Evolutionary conservation across 106 monocot species (phyloP).

Genomic region (Dendrobium nobile): DNA sequence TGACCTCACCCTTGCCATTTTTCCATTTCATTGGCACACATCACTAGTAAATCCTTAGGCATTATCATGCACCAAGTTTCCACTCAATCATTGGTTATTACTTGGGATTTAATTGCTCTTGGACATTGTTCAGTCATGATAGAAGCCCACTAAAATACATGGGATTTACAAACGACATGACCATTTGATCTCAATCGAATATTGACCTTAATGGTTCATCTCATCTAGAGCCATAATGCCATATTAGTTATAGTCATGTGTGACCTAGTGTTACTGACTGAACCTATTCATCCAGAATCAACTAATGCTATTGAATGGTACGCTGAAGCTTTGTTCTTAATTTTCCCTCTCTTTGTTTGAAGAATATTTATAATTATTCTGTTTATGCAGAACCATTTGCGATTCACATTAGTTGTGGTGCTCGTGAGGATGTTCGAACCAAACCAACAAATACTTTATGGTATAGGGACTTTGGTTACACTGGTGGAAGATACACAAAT

Average conservation of each 20-base stretch:
- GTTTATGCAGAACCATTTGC: constrained; percentile 68
- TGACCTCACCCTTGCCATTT: no score
- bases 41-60: no score
- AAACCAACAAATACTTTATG: constrained; percentile 60
- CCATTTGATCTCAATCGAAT: no score
- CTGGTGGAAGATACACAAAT: constrained; percentile 72
- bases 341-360: not conserved
- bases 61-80: no score
- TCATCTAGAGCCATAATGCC: no score
- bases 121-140: no score
- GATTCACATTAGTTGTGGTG: constrained; percentile 85
- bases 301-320: not conserved
- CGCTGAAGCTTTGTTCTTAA: not conserved
- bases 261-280: not conserved
- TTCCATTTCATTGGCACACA: no score
- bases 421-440: constrained; percentile 51
- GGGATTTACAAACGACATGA: no score
- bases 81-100: no score
- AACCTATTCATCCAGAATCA: not conserved
- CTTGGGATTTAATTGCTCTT: no score
- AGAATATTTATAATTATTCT: not conserved
- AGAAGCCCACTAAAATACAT: no score
- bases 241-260: not conserved
- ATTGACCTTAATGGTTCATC: no score
- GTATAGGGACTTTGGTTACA: constrained; percentile 85